These are phyloP conservation scores for Aspergillus luchuensis DNA, from an alignment of 2,329 filamentous ascomycete species.

Conservation along the genomic window DNA sequence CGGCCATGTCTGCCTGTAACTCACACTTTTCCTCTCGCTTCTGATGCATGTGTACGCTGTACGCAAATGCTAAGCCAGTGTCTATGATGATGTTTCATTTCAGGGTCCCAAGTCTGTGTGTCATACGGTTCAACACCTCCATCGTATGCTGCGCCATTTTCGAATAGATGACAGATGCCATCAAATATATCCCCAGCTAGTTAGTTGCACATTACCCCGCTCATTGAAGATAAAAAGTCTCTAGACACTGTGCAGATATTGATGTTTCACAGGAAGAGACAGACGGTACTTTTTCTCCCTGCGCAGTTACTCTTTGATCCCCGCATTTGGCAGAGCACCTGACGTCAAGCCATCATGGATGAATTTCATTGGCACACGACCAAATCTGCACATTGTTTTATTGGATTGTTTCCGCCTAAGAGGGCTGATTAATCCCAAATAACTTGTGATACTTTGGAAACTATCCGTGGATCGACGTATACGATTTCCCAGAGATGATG, in stretches of 20 bases:
- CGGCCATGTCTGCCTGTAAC: not conserved
- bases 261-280: not conserved
- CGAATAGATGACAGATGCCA: not conserved
- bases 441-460: not conserved
- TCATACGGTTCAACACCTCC: not conserved
- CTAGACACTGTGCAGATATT: too few species aligned
- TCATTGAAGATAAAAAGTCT: not conserved
- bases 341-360: slow-evolving; percentile 19
- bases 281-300: not conserved
- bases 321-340: slow-evolving; percentile 17
- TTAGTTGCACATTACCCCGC: not conserved
- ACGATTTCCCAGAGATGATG: slow-evolving; percentile 2
- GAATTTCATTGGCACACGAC: not conserved
- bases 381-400: not conserved
- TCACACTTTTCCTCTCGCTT: not conserved
- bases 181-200: not conserved
- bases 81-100: not conserved
- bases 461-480: not conserved
- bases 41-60: not conserved
- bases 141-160: not conserved
- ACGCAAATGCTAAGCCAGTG: too few species aligned
- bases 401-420: not conserved
- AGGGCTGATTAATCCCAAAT: slow-evolving; percentile 10
- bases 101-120: not conserved
- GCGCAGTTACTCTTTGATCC: not conserved